Evolutionary conservation across 495 filamentous ascomycete species (phyloP).

Genomic region (Cairneyella variabilis): DNA sequence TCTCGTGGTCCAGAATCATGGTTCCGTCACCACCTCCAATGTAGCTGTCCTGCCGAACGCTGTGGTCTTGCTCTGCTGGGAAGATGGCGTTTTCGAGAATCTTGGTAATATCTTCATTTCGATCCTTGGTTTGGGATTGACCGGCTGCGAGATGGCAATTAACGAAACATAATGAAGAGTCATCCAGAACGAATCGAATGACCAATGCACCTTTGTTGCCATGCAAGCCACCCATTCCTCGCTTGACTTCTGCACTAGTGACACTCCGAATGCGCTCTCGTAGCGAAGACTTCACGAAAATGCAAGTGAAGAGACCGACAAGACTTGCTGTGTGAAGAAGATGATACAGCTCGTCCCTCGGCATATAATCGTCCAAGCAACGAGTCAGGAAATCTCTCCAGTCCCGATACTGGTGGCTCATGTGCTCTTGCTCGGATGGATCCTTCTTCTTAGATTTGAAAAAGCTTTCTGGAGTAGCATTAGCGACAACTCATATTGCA

Average conservation of each 20-base stretch:
- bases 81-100: constrained; percentile 79
- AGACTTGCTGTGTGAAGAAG: constrained; percentile 84
- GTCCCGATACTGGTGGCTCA: constrained; percentile 95
- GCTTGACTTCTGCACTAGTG: constrained; percentile 79
- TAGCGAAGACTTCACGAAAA: constrained; percentile 82
- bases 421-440: constrained; percentile 82
- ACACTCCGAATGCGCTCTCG: constrained; percentile 72
- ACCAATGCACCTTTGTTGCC: constrained; percentile 97
- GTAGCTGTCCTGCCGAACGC: constrained; percentile 66
- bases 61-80: constrained; percentile 59
- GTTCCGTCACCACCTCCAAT: constrained; percentile 88
- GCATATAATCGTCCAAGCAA: constrained; percentile 78
- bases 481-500: background rate
- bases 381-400: constrained; percentile 87
- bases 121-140: constrained; percentile 80
- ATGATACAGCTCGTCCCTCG: constrained; percentile 72
- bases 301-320: constrained; percentile 91
- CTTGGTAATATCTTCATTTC: constrained; percentile 88
- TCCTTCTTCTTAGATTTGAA: constrained; percentile 86
- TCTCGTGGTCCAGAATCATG: constrained; percentile 95
- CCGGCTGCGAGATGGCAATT: constrained; percentile 97
- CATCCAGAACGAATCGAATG: constrained; percentile 84
- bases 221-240: constrained; percentile 88
- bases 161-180: constrained; percentile 90
- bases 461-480: constrained; percentile 51